Conservation (phyloP, 257 asterid species). For the Osmanthus fragrans region DNA sequence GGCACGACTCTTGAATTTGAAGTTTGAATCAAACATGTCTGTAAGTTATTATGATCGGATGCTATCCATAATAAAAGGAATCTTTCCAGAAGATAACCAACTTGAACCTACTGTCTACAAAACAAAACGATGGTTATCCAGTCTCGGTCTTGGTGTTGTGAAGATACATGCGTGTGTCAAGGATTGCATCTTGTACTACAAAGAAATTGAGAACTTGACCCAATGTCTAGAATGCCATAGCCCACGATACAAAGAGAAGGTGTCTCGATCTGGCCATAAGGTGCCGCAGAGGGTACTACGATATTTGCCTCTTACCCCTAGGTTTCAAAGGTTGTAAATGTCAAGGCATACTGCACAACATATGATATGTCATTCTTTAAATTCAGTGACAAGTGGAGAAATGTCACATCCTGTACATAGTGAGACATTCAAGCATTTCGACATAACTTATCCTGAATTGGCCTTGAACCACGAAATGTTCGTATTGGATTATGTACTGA, state of each 20-base stretch:
- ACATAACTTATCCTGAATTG: background rate
- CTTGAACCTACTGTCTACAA: background rate
- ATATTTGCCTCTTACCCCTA: slow-evolving; percentile 7
- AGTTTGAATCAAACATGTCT: slow-evolving; percentile 1
- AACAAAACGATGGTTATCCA: background rate
- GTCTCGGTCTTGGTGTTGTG: too few species aligned
- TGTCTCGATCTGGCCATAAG: background rate
- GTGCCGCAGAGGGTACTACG: background rate
- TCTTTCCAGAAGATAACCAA: background rate
- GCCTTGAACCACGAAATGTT: background rate
- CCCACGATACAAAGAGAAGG: too few species aligned
- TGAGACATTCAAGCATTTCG: slow-evolving; percentile 1
- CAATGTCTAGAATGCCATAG: too few species aligned
- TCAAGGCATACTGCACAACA: background rate
- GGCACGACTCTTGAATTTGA: background rate
- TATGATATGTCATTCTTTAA: slow-evolving; percentile 5
- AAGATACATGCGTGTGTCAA: too few species aligned
- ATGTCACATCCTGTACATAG: background rate
- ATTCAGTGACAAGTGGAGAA: background rate
- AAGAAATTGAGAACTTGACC: too few species aligned
- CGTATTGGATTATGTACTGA: slow-evolving; percentile 5
- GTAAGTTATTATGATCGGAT: background rate
- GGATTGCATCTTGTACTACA: too few species aligned
- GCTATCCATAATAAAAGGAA: background rate
- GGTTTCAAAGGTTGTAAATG: slow-evolving; percentile 2